Evolutionary conservation across 177 flowering plant species (phyloP).

Genomic region (Vitis hybrid): DNA sequence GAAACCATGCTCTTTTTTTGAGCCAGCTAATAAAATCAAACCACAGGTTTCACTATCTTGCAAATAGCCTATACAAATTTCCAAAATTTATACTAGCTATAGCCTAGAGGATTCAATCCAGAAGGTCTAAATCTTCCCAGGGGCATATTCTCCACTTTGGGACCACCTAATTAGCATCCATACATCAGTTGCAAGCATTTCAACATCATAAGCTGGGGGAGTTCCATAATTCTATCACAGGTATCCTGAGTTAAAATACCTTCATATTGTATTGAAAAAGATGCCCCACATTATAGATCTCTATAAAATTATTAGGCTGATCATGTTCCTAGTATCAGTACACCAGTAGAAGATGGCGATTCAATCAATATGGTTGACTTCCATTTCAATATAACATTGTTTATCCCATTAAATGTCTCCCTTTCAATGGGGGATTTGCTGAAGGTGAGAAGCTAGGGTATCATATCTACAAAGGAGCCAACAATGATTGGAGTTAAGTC

Average conservation of each 20-base stretch:
- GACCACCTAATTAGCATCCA: background rate
- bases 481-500: background rate
- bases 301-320: too few species aligned
- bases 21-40: background rate
- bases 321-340: too few species aligned
- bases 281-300: too few species aligned
- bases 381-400: background rate
- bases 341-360: too few species aligned
- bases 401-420: too few species aligned
- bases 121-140: background rate
- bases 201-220: background rate
- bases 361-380: background rate
- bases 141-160: background rate
- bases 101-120: background rate
- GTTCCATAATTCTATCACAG: background rate
- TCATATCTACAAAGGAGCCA: background rate
- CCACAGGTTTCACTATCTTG: background rate
- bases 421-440: too few species aligned
- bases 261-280: background rate
- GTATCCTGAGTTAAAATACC: background rate
- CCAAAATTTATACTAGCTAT: background rate
- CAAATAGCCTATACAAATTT: background rate
- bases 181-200: background rate
- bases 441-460: too few species aligned
- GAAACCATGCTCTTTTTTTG: background rate